Percentiles rank a stretch among this genome's conserved stretches.
Evolutionary conservation across 805 yeast species (phyloP).

Genomic region (Lipomyces yamanashiensis): DNA sequence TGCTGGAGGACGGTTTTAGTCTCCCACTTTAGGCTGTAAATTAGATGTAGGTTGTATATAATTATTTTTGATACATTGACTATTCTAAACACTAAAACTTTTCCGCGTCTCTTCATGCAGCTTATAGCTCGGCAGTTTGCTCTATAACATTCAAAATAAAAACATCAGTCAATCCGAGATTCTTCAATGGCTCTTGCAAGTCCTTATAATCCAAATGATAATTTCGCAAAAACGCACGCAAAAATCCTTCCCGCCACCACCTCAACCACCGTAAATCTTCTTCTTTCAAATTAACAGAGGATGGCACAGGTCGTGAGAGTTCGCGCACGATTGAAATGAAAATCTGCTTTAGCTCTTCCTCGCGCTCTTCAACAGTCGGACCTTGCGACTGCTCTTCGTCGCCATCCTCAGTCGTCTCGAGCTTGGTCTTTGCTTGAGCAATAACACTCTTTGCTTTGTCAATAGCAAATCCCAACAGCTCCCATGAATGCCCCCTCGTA

Average conservation of each 20-base stretch:
- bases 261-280: slow-evolving; percentile 29
- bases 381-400: slow-evolving; percentile 41
- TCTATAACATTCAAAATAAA: slow-evolving; percentile 27
- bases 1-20: slow-evolving; percentile 11
- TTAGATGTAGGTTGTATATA: background rate
- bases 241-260: slow-evolving; percentile 37
- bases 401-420: slow-evolving; percentile 49
- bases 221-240: slow-evolving; percentile 30
- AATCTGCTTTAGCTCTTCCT: slow-evolving; percentile 13
- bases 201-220: slow-evolving; percentile 31
- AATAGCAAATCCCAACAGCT: slow-evolving; percentile 30
- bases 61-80: background rate
- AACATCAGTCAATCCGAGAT: slow-evolving; percentile 31
- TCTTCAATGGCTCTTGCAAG: slow-evolving; percentile 24
- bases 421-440: slow-evolving; percentile 36
- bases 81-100: background rate
- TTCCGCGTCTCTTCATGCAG: background rate
- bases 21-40: background rate
- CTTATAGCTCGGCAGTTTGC: slow-evolving; percentile 28
- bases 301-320: slow-evolving; percentile 21
- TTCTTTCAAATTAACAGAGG: slow-evolving; percentile 12
- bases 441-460: slow-evolving; percentile 29
- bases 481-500: slow-evolving; percentile 32
- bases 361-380: background rate
- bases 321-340: slow-evolving; percentile 29